Base-by-base conservation (phyloP, 495 filamentous ascomycete genomes). In the Aspergillus panamensis region DNA sequence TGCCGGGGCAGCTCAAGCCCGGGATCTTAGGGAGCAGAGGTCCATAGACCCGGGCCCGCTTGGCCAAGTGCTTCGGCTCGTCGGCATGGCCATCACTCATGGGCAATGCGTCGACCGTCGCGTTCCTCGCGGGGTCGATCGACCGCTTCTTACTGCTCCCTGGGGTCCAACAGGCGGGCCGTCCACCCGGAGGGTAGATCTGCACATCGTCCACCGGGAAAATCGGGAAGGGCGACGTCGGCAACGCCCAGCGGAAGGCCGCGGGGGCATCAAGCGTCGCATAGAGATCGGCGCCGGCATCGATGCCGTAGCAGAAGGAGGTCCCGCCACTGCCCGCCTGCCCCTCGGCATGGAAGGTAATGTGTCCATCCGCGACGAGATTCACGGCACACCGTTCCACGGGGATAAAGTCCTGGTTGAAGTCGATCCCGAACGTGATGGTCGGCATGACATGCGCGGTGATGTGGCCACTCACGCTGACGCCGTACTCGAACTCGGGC, bases 361-460 rank as follows among this genome's bases (percentile, higher is more conserved):
- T 21, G 10, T 51, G 39, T 13, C 55, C 55, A 20, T 58, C 55
- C 6, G 55, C 48, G 25, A 43, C 37, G 8, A 58, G 55, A 8
- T 21, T 42, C 16, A 51, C 55, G 14, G 55, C 45, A 51, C 55
- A 57, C 21, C 33, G 33, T 20, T 31, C 30, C 8, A 48, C 10
- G 17, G 17, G 17, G 30, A 58, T 51, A 9, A 53, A 42, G 35
- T 39, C 16, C n/a, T 53, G 31, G 48, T 51, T 40, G 19, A 49
- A 57, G 33, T 43, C 31, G n/a, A 58, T 58, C 0, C 55, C 55
- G 19, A 58, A 58, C 19, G 33, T 19, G 37, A 58, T 51, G 0
- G 48, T 33, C n/a, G 48, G 55, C 48, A 42, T 58, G 0, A 58
- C 39, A 43, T 58, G 55, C 0, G 55, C 55, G 4, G 55, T 45